These are phyloP conservation scores for Gaeumannomyces sp. DNA, from an alignment of 2,329 filamentous ascomycete genomes.

Conservation along the genomic window DNA sequence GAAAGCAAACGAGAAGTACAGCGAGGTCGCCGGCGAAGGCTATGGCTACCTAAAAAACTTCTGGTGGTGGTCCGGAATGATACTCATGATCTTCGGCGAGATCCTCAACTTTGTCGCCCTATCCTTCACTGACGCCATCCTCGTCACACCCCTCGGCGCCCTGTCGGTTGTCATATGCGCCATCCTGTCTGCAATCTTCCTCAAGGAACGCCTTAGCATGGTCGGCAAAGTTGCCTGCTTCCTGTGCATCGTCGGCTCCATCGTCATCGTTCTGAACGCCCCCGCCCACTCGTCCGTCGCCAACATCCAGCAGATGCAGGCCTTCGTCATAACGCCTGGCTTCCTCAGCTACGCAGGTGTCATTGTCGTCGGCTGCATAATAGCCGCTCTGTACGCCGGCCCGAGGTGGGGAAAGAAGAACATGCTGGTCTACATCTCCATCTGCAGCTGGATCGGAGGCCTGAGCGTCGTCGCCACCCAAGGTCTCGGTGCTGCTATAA, in stretches of 20 bases:
- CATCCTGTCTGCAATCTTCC: conserved; percentile 84
- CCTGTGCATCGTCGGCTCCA: conserved; percentile 85
- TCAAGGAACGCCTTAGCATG: conserved; percentile 92
- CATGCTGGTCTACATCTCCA: conserved; percentile 95
- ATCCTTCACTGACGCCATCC: conserved; percentile 90
- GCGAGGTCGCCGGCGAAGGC: conserved; percentile 90
- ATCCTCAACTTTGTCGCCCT: conserved; percentile 97
- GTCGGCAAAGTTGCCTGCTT: conserved; percentile 96
- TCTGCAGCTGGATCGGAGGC: conserved; percentile 91
- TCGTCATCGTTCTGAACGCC: conserved; percentile 92
- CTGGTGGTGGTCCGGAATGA: conserved; percentile 97
- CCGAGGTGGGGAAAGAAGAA: conserved; percentile 91
- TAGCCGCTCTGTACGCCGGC: conserved; percentile 73
- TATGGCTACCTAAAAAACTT: conserved; percentile 95
- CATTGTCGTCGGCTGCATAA: conserved; percentile 64
- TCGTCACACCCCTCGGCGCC: conserved; percentile 88
- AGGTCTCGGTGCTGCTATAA: conserved; percentile 83
- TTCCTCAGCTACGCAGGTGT: conserved; percentile 83
- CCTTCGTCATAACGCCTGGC: conserved; percentile 76
- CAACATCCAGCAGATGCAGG: conserved; percentile 87
- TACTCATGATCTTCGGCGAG: conserved; percentile 91
- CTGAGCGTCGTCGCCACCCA: conserved; percentile 93
- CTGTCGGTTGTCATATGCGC: conserved; percentile 90
- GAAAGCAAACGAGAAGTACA: conserved; percentile 91
- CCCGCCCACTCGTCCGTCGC: conserved; percentile 78